A percentile compares a stretch with the other conserved stretches of the same genome.
phyloP scores from a whole-genome alignment of 2,329 filamentous ascomycete genomes.

The Cercospora beticola region DNA sequence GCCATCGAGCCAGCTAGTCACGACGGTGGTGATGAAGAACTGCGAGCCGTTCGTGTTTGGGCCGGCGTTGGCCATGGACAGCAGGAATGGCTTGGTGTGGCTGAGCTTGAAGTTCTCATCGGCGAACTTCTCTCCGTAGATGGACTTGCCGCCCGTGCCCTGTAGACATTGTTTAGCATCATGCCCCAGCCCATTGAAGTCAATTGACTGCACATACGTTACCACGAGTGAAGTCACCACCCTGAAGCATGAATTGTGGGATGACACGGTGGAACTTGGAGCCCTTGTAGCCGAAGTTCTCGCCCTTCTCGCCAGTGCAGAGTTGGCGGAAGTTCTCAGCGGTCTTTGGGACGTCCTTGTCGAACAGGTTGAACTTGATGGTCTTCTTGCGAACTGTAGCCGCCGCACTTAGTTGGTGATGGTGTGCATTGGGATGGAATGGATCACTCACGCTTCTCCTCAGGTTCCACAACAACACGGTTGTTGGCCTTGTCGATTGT shows the following conservation, averaged over 20 bases:
- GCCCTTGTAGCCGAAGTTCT: constrained; percentile 66
- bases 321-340: constrained; percentile 94
- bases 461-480: constrained; percentile 36
- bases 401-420: neutral
- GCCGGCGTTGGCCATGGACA: constrained; percentile 98
- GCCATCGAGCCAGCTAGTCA: constrained; percentile 69
- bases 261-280: constrained; percentile 95
- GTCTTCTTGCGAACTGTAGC: constrained; percentile 67
- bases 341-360: constrained; percentile 85
- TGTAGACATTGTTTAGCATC: constrained; percentile 40
- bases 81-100: constrained; percentile 87
- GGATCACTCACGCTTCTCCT: constrained; percentile 58
- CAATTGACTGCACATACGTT: constrained; percentile 62
- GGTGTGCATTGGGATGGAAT: constrained; percentile 21
- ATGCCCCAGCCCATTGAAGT: neutral
- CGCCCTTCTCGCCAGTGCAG: constrained; percentile 92
- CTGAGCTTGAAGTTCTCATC: constrained; percentile 94
- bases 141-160: constrained; percentile 95
- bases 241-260: constrained; percentile 98
- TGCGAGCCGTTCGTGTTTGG: constrained; percentile 86
- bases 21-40: constrained; percentile 71
- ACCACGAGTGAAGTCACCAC: constrained; percentile 92
- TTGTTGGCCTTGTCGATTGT: constrained; percentile 60
- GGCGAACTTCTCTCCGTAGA: constrained; percentile 95
- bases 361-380: constrained; percentile 87